Evolutionary conservation across 805 yeast genomes (phyloP), one percentile per base, ranked within the genome.

Genomic region (Candida stauntonica): DNA sequence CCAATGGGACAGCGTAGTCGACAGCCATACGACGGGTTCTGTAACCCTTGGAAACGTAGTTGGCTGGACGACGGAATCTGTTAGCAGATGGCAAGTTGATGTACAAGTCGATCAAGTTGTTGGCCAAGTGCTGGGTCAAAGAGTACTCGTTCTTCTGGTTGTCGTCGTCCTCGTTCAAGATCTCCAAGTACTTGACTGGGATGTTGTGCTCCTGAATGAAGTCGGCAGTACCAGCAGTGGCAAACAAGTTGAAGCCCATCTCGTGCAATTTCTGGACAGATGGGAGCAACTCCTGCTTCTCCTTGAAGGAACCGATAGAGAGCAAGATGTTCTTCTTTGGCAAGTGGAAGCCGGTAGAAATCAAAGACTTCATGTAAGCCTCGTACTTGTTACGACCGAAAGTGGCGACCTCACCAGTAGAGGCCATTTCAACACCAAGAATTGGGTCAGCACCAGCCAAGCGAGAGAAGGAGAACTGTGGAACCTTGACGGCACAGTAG

Each of bases 21-120:
- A 93, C 97, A 52, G 99, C 99, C 98, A 93, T 86, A 73, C 99
- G 93, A 75, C 99, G 94, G 32, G 98, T 86, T 65, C 78, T 81
- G 75, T 93, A 93, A 63, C 99, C 99, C 70, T 86, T 88, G 20
- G 96, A 86, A 74, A 93, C 87, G 68, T 93, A 93, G 46, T 91
- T 84, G 39, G 99, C 97, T 45, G 99, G 99, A 67, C 99, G 86
- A 64, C 99, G 85, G 80, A 86, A 93, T 62, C 96, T 77, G 75
- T 93, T 93, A 33, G 95, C 73, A 46, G 98, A 89, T 45, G 99
- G 99, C 71, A 93, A 72, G 70, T 93, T 93, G 68, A 93, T 82
- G 75, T 93, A 93, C 60, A 93, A 70, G 61, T 93, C 99, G 63
- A 93, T 93, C 76, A 87, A 71, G 74, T 93, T 88, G 68, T 88